Conservation (phyloP, 164 flowering plant species). For the Akebia trifoliata region DNA sequence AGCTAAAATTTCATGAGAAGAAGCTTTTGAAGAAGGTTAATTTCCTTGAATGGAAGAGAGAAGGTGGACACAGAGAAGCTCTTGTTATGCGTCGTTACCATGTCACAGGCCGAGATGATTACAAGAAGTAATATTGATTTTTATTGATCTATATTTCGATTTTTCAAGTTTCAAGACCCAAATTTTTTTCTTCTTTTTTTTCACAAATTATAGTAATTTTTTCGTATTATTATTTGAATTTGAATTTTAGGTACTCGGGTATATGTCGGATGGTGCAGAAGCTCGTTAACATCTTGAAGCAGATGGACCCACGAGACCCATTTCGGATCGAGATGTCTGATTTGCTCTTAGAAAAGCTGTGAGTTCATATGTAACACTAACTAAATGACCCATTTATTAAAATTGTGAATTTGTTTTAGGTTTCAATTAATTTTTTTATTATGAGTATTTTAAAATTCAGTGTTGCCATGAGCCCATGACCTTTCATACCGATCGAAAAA, state of each 20-base stretch:
- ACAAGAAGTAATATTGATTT: conserved; percentile 58
- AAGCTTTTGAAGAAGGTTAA: conserved; percentile 77
- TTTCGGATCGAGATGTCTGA: conserved; percentile 81
- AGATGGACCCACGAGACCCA: conserved; percentile 81
- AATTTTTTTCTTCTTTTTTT: not conserved
- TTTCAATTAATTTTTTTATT: not conserved
- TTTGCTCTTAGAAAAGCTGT: conserved; percentile 76
- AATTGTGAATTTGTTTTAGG: not conserved
- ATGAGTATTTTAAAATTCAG: not conserved
- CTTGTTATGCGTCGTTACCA: conserved; percentile 66
- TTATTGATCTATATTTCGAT: not conserved
- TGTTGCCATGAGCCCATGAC: too few relatives aligned
- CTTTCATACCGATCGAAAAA: too few relatives aligned
- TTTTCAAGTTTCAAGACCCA: not conserved
- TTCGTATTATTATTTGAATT: not conserved
- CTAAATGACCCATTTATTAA: not conserved
- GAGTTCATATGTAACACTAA: conserved; percentile 24
- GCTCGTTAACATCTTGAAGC: conserved; percentile 69
- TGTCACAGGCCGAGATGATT: conserved; percentile 77
- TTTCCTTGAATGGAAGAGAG: conserved; percentile 90
- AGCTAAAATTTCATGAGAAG: conserved; percentile 79
- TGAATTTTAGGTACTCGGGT: conserved; percentile 45
- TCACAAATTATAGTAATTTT: too few relatives aligned
- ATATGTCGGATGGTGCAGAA: conserved; percentile 80
- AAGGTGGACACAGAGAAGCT: conserved; percentile 75